phyloP scores from a whole-genome alignment of 495 filamentous ascomycete species.

The Annulohypoxylon bovei region DNA sequence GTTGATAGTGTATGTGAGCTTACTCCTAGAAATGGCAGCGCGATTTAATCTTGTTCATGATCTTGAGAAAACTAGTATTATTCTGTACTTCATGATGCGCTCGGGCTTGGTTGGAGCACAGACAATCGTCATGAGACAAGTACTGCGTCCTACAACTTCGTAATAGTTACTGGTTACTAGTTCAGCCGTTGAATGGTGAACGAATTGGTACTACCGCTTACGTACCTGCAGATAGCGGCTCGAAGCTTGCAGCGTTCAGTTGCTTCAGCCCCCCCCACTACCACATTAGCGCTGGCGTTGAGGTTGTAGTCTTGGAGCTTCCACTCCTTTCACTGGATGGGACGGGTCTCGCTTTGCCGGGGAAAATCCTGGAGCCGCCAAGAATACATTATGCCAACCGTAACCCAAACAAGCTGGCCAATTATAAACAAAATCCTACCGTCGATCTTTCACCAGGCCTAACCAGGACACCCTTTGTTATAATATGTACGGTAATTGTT shows the following conservation, averaged over 20 bases:
- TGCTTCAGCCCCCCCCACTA: conserved; percentile 6
- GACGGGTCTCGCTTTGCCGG: conserved; percentile 4
- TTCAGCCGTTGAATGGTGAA: conserved; percentile 16
- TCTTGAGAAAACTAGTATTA: background rate
- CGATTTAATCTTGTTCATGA: background rate
- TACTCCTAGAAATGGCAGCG: background rate
- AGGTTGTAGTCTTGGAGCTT: conserved; percentile 14
- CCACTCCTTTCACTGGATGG: conserved; percentile 30
- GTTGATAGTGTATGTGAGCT: background rate
- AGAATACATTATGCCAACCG: conserved; percentile 1
- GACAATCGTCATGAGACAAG: conserved; percentile 31
- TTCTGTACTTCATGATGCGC: conserved; percentile 5
- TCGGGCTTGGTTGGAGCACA: conserved; percentile 22
- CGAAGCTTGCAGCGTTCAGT: conserved; percentile 19
- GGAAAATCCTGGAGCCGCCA: conserved; percentile 27
- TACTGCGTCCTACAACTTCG: conserved; percentile 18
- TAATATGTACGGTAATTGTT: background rate
- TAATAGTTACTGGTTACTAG: conserved; percentile 3
- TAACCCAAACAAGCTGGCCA: conserved; percentile 23
- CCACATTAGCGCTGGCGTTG: conserved; percentile 28
- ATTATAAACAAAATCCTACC: conserved; percentile 5
- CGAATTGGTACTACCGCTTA: conserved; percentile 27
- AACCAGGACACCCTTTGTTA: background rate
- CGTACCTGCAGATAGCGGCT: conserved; percentile 34
- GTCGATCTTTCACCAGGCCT: conserved; percentile 10